A percentile compares a stretch with the other conserved stretches of the same genome.
Conservation (phyloP, 176 grass and related monocot species). For the Raddia guianensis region DNA sequence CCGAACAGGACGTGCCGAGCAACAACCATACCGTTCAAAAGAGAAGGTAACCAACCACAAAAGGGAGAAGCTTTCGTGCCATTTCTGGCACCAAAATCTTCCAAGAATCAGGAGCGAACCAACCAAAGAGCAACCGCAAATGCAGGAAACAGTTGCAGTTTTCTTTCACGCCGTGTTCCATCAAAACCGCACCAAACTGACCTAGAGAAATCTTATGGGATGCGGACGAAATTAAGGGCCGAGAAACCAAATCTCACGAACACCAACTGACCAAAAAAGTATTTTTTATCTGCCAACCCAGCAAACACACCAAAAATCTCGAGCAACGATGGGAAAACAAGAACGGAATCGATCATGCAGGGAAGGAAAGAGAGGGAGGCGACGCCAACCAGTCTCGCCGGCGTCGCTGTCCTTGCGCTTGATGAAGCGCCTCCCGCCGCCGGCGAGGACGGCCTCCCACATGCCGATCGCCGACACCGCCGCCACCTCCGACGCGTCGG, state of each 20-base stretch:
- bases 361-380: neutral
- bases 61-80: constrained; percentile 28
- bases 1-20: constrained; percentile 16
- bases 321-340: neutral
- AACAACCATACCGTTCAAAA: constrained; percentile 19
- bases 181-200: neutral
- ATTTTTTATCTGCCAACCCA: neutral
- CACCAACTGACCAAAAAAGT: constrained; percentile 11
- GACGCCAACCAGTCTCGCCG: constrained; percentile 63
- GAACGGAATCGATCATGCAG: neutral
- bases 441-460: constrained; percentile 78
- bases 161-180: neutral
- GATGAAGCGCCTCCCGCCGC: constrained; percentile 67
- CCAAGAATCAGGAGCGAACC: neutral
- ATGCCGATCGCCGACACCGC: constrained; percentile 70
- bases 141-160: constrained; percentile 23
- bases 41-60: constrained; percentile 16
- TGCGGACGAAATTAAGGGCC: constrained; percentile 28
- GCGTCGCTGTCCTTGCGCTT: constrained; percentile 90
- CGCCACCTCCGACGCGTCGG: constrained; percentile 62
- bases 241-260: constrained; percentile 17
- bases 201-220: constrained; percentile 22
- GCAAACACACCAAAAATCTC: constrained; percentile 24
- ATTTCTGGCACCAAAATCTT: constrained; percentile 13
- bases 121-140: constrained; percentile 12